Evolutionary conservation across 2,329 filamentous ascomycete species (phyloP), one percentile per base, ranked within the genome.

Genomic region (Aspergillus bombycis): DNA sequence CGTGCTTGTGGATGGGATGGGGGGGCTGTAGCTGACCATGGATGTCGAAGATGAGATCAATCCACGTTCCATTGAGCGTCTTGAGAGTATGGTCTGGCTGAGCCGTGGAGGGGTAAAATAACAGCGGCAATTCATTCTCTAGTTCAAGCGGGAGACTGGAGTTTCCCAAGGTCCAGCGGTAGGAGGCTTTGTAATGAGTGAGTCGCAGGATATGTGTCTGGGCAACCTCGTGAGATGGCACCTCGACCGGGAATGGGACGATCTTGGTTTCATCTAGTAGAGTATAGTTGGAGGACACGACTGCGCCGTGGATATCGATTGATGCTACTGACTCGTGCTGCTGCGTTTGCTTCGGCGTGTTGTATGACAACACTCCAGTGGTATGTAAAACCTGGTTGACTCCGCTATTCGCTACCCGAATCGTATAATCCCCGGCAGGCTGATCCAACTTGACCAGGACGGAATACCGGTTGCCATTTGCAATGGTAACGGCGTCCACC

Each of bases 1-100:
- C 83, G 74, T 90, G 88, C 77, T 89, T 89, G 80, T 90, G 88
- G 57, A 90, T 85, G 0, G 86, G 84, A 63, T 90, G 88, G 11
- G 84, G 78, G 5, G 83, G 85, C 68, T 86, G 84, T 8, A 83
- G 76, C 6, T 75, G 74, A 2, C 71, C 71, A n/a, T 74, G 71
- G 2, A 83, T 75, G 34, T 80, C 74, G 63, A 87, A 78, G 65
- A 88, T 77, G n/a, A 87, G 70, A 68, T 88, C 86, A 10, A 88
- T 77, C 85, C 85, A 88, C 2, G 81, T 79, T 65, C 77, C 74
- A 62, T 82, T 79, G 28, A 67, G 69, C 9, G 83, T 86, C 7
- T 77, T 75, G 62, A 86, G 79, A 21, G 83, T 85, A 43, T 84
- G 76, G 63, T 86, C 83, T 6, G 57, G 34, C 1, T 64, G 53